A percentile compares a stretch with the other conserved stretches of the same genome.
These are phyloP conservation scores for Heterococcus sp. DNA, from an alignment of 108 stramenopile genomes.

Conservation along the genomic window DNA sequence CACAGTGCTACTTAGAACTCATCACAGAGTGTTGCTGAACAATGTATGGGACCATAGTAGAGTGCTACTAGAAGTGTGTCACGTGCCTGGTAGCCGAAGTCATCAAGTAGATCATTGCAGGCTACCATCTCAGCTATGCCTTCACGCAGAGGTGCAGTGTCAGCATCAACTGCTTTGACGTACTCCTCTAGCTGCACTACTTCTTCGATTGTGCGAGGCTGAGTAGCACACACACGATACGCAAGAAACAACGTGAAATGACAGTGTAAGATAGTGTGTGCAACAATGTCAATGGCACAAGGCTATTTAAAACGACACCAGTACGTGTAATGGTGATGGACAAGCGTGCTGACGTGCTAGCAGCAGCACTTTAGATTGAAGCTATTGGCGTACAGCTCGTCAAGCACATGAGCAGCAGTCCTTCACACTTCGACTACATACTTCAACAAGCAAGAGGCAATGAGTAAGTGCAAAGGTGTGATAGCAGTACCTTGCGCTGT, in stretches of 20 bases:
- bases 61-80: not conserved
- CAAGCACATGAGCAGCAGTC: not conserved
- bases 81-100: not conserved
- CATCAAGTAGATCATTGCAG: slow-evolving; percentile 49
- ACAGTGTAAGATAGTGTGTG: too few relatives aligned
- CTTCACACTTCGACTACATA: too few relatives aligned
- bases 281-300: too few relatives aligned
- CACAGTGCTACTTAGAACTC: not conserved
- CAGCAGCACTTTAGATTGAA: not conserved
- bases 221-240: slow-evolving; percentile 33
- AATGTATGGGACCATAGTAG: not conserved
- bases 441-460: too few relatives aligned
- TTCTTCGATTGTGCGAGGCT: slow-evolving; percentile 59
- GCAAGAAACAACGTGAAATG: too few relatives aligned
- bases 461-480: not conserved
- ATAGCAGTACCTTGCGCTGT: not conserved
- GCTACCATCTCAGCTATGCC: slow-evolving; percentile 47
- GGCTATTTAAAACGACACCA: too few relatives aligned
- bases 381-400: not conserved
- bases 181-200: slow-evolving; percentile 52
- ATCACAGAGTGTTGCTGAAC: not conserved
- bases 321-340: too few relatives aligned
- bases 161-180: slow-evolving; percentile 29
- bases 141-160: slow-evolving; percentile 11
- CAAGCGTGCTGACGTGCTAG: too few relatives aligned